phyloP scores from a whole-genome alignment of 768 basidiomycete species.

The Auriculariales sp. region DNA sequence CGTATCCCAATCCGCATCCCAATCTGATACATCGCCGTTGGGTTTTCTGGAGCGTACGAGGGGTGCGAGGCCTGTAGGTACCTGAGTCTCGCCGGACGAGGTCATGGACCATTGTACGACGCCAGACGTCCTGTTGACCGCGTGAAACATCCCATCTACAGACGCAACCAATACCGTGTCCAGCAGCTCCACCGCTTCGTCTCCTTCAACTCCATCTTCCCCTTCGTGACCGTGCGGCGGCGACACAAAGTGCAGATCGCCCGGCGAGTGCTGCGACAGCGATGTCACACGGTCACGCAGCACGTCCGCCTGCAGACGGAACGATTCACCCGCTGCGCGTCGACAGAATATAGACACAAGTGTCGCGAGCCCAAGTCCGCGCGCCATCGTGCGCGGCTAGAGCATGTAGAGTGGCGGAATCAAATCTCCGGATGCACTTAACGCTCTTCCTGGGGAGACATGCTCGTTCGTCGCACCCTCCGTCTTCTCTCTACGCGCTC shows the following conservation, averaged over 20 bases:
- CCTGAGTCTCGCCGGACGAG: slow-evolving; percentile 22
- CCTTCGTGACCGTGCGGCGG: background rate
- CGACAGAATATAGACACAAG: background rate
- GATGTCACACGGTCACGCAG: background rate
- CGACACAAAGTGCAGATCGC: background rate
- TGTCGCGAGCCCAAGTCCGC: background rate
- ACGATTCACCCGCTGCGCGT: background rate
- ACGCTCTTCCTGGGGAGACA: background rate
- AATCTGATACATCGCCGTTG: slow-evolving; percentile 11
- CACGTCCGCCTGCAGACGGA: background rate
- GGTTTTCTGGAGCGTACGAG: slow-evolving; percentile 61
- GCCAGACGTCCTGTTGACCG: slow-evolving; percentile 77
- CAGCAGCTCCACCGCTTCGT: slow-evolving; percentile 44
- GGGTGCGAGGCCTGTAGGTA: slow-evolving; percentile 47
- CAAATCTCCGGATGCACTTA: background rate
- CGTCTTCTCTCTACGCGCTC: slow-evolving; percentile 20
- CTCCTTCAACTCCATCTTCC: background rate
- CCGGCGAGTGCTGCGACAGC: background rate
- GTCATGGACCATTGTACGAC: slow-evolving; percentile 80
- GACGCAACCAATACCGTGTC: slow-evolving; percentile 84
- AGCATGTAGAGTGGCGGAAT: background rate
- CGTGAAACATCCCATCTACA: slow-evolving; percentile 91
- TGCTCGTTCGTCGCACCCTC: too few relatives aligned
- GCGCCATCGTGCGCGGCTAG: background rate
- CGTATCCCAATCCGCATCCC: slow-evolving; percentile 39